Evolutionary conservation across 306 rosid genomes (phyloP).

Genomic region (Acacia melanoxylon): DNA sequence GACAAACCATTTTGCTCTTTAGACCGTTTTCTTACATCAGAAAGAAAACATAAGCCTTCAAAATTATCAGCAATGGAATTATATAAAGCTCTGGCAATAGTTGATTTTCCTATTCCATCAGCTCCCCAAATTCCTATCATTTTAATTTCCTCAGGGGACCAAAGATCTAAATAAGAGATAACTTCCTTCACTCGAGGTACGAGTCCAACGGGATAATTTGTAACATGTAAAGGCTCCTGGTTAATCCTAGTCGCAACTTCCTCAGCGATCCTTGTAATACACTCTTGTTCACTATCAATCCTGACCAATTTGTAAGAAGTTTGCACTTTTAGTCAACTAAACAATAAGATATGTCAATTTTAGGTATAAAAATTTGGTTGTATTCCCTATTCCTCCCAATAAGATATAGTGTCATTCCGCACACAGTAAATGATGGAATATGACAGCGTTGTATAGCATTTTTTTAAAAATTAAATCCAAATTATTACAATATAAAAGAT

Average conservation of each 20-base stretch:
- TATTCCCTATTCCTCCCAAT: too few species aligned
- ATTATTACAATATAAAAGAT: not conserved
- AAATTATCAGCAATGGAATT: not conserved
- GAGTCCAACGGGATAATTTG: not conserved
- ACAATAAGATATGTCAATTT: too few species aligned
- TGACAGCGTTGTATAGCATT: too few species aligned
- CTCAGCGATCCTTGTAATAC: not conserved
- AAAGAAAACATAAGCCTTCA: not conserved
- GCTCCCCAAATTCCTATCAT: constrained; percentile 15
- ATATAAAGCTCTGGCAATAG: not conserved
- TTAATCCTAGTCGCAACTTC: not conserved
- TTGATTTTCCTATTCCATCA: constrained; percentile 18
- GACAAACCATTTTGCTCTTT: not conserved
- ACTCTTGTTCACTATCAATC: not conserved
- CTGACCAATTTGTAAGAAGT: not conserved
- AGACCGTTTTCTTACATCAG: not conserved
- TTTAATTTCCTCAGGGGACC: not conserved
- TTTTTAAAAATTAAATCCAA: too few species aligned
- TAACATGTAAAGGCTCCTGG: not conserved
- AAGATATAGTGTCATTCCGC: too few species aligned
- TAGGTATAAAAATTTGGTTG: too few species aligned
- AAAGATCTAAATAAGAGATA: not conserved
- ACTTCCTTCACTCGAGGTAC: not conserved
- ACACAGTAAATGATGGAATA: too few species aligned
- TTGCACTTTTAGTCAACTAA: not conserved